These are phyloP conservation scores for Hapsidospora chrysogenum DNA, from an alignment of 495 filamentous ascomycete species.

Conservation along the genomic window DNA sequence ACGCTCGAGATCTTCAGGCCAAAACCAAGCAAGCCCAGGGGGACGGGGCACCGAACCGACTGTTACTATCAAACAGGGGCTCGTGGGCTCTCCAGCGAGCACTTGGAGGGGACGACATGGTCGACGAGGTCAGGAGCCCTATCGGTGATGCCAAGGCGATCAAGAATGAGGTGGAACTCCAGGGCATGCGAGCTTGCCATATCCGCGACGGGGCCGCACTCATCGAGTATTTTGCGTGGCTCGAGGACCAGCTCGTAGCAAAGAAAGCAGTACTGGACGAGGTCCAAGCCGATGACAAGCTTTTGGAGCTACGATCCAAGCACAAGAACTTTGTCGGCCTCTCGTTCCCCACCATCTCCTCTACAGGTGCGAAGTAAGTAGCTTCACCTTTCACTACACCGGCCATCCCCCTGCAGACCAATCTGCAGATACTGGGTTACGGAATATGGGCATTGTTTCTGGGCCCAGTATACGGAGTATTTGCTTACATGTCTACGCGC, in stretches of 20 bases:
- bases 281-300: slow-evolving; percentile 76
- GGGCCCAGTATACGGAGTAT: slow-evolving; percentile 9
- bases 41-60: slow-evolving; percentile 39
- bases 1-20: slow-evolving; percentile 45
- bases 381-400: not conserved
- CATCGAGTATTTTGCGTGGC: slow-evolving; percentile 89
- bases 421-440: not conserved
- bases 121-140: slow-evolving; percentile 77
- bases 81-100: slow-evolving; percentile 87
- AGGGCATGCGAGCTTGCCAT: slow-evolving; percentile 90
- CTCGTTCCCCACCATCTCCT: slow-evolving; percentile 93
- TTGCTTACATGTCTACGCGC: not conserved
- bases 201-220: slow-evolving; percentile 87
- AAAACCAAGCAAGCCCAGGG: slow-evolving; percentile 17
- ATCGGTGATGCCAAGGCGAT: slow-evolving; percentile 92
- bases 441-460: not conserved
- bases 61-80: slow-evolving; percentile 71
- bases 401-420: not conserved
- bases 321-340: slow-evolving; percentile 76
- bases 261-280: slow-evolving; percentile 69
- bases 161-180: slow-evolving; percentile 83
- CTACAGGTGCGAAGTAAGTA: slow-evolving; percentile 69
- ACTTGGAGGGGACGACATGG: slow-evolving; percentile 73
- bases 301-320: slow-evolving; percentile 68
- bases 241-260: slow-evolving; percentile 70